Base-by-base conservation (phyloP, 495 filamentous ascomycete species). In the Neurospora terricola region DNA sequence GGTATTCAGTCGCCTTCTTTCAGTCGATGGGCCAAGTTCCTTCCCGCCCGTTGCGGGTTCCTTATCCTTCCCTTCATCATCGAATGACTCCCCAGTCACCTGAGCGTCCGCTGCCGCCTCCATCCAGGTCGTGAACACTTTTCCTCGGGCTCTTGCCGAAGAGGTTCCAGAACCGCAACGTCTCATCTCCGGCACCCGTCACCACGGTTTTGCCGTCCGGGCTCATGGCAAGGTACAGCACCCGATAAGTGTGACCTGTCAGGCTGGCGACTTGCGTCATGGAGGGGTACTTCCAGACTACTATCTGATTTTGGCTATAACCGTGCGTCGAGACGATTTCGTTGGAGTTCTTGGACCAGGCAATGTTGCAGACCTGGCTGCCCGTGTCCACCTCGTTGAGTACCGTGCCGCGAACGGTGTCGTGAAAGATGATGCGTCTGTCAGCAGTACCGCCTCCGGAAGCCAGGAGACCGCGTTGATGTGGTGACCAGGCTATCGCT, bases 401-500 rank as follows among this genome's bases (percentile, higher is more conserved):
- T 43, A 91, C 84, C 2, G 89, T 85, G 6, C 94, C 92, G 0
- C 91, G 91, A 30, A 92, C 85, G 1, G 96, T 99, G 77, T 98
- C 96, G 91, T 96, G 97, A 82, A 99, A 99, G 73, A 96, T 97
- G 81, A 99, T 99, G 30, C 93, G 88, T 69, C 95, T 88, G 83
- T 99, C 96, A 21, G 94, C 96, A 1, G 96, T 99, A 76, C 96
- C 96, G 72, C 96, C 96, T 48, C 96, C 96, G 11, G 93, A 97
- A n/a, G 96, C 96, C 27, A 99, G 88, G 2, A 98, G 89, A 68
- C 94, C 92, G 59, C 91, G 91, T 75, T 98, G 96, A 81, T 99
- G 96, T 23, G 96, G 96, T 36, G 93, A 97, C 96, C 96, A 99
- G n/a, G 96, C 92, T 75, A 99, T 97, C 11, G 96, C 96, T 80